These are phyloP conservation scores for Penicillium verrucosum DNA, from an alignment of 2,329 filamentous ascomycete species.

Conservation along the genomic window DNA sequence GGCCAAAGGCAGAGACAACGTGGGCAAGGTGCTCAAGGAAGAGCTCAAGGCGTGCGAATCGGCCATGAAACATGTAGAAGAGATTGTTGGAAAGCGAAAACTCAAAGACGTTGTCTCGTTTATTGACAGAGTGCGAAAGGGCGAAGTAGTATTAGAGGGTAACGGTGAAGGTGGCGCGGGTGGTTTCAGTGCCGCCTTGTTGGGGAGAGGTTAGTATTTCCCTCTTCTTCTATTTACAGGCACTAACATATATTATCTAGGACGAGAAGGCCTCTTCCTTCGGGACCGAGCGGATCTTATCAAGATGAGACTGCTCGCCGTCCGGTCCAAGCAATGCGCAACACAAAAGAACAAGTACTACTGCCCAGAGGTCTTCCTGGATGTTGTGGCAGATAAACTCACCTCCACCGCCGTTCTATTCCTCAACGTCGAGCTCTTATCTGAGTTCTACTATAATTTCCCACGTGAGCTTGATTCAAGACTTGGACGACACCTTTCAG, in stretches of 20 bases:
- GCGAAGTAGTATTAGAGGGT: conserved; percentile 79
- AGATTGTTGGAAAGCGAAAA: conserved; percentile 74
- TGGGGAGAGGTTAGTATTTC: conserved; percentile 67
- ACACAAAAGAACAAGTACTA: conserved; percentile 86
- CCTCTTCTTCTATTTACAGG: not conserved
- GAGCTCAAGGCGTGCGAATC: conserved; percentile 81
- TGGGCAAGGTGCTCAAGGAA: conserved; percentile 74
- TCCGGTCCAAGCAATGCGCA: conserved; percentile 87
- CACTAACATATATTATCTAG: conserved; percentile 44
- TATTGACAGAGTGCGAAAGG: conserved; percentile 83
- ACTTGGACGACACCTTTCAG: conserved; percentile 74
- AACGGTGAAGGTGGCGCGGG: conserved; percentile 81
- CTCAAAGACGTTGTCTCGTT: conserved; percentile 86
- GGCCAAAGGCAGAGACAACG: conserved; percentile 78
- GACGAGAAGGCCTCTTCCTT: conserved; percentile 89
- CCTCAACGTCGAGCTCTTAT: conserved; percentile 92
- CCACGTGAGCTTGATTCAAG: conserved; percentile 85
- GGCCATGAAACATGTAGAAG: conserved; percentile 73
- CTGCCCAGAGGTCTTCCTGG: conserved; percentile 96
- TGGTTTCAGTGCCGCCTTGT: conserved; percentile 82
- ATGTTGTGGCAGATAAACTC: conserved; percentile 91
- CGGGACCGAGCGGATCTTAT: conserved; percentile 87
- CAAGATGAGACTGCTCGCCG: conserved; percentile 80
- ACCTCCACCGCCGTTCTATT: conserved; percentile 94
- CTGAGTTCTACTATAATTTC: conserved; percentile 98